Evolutionary conservation across 1,284 basidiomycete species (phyloP).

Genomic region (Kalmanozyma brasiliensis): DNA sequence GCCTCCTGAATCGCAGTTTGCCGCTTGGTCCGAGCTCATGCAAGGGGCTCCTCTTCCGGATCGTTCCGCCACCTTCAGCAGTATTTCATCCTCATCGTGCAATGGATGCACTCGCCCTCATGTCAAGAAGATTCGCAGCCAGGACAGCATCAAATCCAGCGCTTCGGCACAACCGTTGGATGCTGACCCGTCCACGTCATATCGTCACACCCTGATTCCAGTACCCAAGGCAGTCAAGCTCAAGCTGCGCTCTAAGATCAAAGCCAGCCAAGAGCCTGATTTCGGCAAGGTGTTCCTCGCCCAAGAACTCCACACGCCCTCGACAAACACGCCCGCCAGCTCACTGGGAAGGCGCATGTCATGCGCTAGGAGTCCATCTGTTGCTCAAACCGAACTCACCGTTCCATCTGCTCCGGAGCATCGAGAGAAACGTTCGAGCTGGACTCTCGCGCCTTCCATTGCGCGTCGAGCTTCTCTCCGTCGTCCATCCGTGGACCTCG

Average conservation of each 20-base stretch:
- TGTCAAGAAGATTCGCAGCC: constrained; percentile 33
- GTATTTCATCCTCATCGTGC: constrained; percentile 31
- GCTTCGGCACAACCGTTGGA: constrained; percentile 16
- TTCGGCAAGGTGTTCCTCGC: constrained; percentile 65
- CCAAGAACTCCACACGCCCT: constrained; percentile 57
- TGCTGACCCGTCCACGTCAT: constrained; percentile 2
- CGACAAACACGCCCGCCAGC: not conserved
- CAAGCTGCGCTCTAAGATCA: constrained; percentile 42
- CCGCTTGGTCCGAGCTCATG: constrained; percentile 33
- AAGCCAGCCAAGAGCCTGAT: constrained; percentile 39
- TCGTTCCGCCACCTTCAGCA: constrained; percentile 42
- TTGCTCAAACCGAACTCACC: constrained; percentile 10
- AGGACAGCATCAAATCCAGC: constrained; percentile 32
- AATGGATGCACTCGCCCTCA: constrained; percentile 17
- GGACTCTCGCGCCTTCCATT: constrained; percentile 15
- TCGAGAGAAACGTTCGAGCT: constrained; percentile 12
- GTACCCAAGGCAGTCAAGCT: constrained; percentile 23
- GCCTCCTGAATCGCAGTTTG: constrained; percentile 30
- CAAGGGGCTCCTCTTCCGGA: constrained; percentile 19
- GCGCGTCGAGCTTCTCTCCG: constrained; percentile 10
- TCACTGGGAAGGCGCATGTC: not conserved
- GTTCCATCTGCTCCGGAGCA: constrained; percentile 10
- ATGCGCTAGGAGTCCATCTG: constrained; percentile 6
- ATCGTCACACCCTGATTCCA: constrained; percentile 10
- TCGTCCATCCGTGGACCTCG: constrained; percentile 8